These are phyloP conservation scores for Gaeumannomyces tritici DNA, from an alignment of 2,329 filamentous ascomycete genomes.

Conservation along the genomic window DNA sequence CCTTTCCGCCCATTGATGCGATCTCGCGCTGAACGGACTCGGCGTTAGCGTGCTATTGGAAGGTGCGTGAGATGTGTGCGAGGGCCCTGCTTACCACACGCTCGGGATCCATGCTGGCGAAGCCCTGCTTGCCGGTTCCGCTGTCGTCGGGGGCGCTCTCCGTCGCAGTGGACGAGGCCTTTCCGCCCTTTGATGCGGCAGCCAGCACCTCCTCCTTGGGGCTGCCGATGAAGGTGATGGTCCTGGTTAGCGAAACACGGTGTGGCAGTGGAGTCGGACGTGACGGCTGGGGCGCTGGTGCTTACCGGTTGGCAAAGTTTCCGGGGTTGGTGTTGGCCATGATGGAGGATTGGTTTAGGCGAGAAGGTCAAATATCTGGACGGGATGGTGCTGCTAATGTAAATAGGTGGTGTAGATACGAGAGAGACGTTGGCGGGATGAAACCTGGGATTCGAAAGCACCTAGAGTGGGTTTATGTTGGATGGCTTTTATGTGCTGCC, in stretches of 20 bases:
- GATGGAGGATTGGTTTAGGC: background rate
- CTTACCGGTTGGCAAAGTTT: slow-evolving; percentile 27
- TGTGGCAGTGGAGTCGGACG: background rate
- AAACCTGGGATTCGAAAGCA: too few species aligned
- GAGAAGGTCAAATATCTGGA: background rate
- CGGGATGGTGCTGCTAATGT: too few species aligned
- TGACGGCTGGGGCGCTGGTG: background rate
- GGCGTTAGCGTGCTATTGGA: slow-evolving; percentile 18
- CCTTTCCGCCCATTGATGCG: slow-evolving; percentile 43
- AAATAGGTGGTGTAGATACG: too few species aligned
- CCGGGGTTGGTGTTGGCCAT: slow-evolving; percentile 23
- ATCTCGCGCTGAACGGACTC: slow-evolving; percentile 32
- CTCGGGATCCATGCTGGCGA: slow-evolving; percentile 25
- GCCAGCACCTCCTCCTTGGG: slow-evolving; percentile 33
- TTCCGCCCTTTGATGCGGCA: slow-evolving; percentile 31
- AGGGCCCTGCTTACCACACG: slow-evolving; percentile 23
- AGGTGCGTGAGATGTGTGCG: slow-evolving; percentile 11
- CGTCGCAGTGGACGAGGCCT: slow-evolving; percentile 13
- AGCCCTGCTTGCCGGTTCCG: slow-evolving; percentile 18
- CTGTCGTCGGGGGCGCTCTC: background rate
- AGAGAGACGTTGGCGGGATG: too few species aligned
- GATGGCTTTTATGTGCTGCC: background rate
- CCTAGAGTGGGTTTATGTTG: too few species aligned
- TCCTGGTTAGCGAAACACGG: background rate
- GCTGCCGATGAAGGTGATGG: slow-evolving; percentile 9